A percentile compares a stretch with the other conserved stretches of the same genome.
phyloP scores from a whole-genome alignment of 106 monocot genomes.

The Apostasia ramifera region DNA sequence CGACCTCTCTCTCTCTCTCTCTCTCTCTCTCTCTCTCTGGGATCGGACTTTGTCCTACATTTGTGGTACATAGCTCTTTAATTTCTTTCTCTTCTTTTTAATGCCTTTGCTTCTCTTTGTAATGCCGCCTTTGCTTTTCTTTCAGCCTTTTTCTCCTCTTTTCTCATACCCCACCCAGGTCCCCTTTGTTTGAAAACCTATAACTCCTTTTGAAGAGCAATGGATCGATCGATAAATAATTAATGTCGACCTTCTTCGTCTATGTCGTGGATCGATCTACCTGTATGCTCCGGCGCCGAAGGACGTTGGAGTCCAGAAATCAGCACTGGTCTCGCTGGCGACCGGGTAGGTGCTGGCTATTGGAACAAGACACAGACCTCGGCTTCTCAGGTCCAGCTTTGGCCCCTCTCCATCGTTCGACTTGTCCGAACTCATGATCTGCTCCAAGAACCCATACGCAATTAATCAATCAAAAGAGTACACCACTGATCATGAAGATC shows the following conservation, averaged over 20 bases:
- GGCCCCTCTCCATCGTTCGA: slow-evolving; percentile 24
- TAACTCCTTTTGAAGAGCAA: background rate
- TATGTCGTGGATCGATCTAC: slow-evolving; percentile 10
- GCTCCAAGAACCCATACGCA: background rate
- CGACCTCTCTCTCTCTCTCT: slow-evolving; percentile 4
- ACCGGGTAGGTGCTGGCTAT: slow-evolving; percentile 53
- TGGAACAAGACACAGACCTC: slow-evolving; percentile 74
- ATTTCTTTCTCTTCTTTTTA: background rate
- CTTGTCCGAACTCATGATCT: slow-evolving; percentile 20
- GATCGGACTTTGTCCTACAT: no score
- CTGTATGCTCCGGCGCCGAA: slow-evolving; percentile 45
- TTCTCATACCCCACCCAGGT: background rate
- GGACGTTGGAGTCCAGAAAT: slow-evolving; percentile 54
- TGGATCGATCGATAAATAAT: no score
- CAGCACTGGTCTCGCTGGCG: slow-evolving; percentile 38
- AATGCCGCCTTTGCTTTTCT: background rate
- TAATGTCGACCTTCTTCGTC: background rate
- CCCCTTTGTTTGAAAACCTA: background rate
- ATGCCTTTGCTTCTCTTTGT: background rate
- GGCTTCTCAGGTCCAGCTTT: slow-evolving; percentile 55
- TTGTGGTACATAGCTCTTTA: no score
- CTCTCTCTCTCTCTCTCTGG: background rate
- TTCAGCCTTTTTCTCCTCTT: background rate
- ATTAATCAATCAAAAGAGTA: background rate
- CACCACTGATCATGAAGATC: background rate